These are phyloP conservation scores for Sarocladium oryzae DNA, from an alignment of 2,329 filamentous ascomycete species.

Conservation along the genomic window DNA sequence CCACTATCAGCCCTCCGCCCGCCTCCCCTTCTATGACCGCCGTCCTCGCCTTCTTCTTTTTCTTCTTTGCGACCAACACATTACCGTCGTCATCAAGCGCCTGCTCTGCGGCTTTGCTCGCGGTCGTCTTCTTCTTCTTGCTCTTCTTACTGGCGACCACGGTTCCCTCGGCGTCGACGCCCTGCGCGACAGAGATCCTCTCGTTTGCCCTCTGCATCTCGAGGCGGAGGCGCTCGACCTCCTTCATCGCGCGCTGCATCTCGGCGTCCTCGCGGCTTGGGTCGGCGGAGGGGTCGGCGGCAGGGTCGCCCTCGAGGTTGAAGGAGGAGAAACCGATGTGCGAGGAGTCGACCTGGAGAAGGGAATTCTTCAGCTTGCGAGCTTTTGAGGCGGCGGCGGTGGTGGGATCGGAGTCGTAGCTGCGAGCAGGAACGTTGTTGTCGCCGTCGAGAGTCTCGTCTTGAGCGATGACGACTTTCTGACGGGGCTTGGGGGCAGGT, in stretches of 20 bases:
- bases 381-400: constrained; percentile 37
- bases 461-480: constrained; percentile 60
- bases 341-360: constrained; percentile 84
- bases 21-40: constrained; percentile 14
- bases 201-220: constrained; percentile 85
- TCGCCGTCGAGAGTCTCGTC: constrained; percentile 65
- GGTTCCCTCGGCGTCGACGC: constrained; percentile 58
- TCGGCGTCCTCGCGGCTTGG: constrained; percentile 75
- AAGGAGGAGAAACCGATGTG: constrained; percentile 58
- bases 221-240: constrained; percentile 77
- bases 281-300: constrained; percentile 53
- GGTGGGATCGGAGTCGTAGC: constrained; percentile 50
- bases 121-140: constrained; percentile 43
- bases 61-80: constrained; percentile 42
- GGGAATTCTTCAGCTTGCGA: constrained; percentile 49
- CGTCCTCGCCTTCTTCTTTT: constrained; percentile 26
- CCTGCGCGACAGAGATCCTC: constrained; percentile 63
- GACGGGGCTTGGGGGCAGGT: constrained; percentile 38
- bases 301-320: constrained; percentile 50
- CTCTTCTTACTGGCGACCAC: constrained; percentile 64
- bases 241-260: constrained; percentile 80
- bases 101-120: constrained; percentile 17
- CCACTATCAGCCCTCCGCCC: constrained; percentile 17
- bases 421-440: constrained; percentile 27
- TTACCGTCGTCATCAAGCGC: constrained; percentile 21